Conservation (phyloP, 1,284 basidiomycete genomes). For the Malassezia pachydermatis region DNA sequence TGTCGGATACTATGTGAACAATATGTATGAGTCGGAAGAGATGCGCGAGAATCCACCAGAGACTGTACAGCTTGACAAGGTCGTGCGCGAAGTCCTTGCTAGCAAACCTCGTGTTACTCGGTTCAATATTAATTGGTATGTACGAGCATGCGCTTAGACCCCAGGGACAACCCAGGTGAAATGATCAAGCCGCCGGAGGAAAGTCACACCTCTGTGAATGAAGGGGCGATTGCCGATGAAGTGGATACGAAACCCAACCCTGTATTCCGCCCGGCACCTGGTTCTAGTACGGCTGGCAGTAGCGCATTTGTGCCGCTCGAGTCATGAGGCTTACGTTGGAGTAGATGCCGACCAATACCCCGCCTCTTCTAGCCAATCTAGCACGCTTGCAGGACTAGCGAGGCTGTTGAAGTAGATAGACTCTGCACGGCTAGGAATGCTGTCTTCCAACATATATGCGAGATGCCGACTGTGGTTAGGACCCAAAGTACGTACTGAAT, state of each 20-base stretch:
- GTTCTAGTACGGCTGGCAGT: neutral
- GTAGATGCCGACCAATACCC: constrained; percentile 27
- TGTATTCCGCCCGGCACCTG: neutral
- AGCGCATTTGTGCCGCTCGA: constrained; percentile 11
- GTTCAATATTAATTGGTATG: constrained; percentile 52
- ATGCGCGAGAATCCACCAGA: constrained; percentile 41
- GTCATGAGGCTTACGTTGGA: neutral
- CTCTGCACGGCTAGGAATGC: constrained; percentile 50
- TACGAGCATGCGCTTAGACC: neutral
- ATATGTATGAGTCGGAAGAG: constrained; percentile 89
- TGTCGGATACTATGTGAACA: constrained; percentile 98
- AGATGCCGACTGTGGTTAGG: constrained; percentile 49
- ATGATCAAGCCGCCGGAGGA: constrained; percentile 8
- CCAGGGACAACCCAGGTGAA: constrained; percentile 9
- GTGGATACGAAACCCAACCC: constrained; percentile 14
- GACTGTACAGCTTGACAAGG: constrained; percentile 49
- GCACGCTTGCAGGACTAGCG: constrained; percentile 50
- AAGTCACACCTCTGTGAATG: neutral
- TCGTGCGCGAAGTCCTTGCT: constrained; percentile 74
- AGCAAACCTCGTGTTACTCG: constrained; percentile 88
- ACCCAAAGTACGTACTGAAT: constrained; percentile 47
- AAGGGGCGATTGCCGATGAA: neutral
- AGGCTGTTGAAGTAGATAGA: constrained; percentile 54
- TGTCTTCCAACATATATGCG: constrained; percentile 55
- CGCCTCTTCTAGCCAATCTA: constrained; percentile 52